These are phyloP conservation scores for Populus davidiana DNA, from an alignment of 345 rosid genomes.

Conservation along the genomic window DNA sequence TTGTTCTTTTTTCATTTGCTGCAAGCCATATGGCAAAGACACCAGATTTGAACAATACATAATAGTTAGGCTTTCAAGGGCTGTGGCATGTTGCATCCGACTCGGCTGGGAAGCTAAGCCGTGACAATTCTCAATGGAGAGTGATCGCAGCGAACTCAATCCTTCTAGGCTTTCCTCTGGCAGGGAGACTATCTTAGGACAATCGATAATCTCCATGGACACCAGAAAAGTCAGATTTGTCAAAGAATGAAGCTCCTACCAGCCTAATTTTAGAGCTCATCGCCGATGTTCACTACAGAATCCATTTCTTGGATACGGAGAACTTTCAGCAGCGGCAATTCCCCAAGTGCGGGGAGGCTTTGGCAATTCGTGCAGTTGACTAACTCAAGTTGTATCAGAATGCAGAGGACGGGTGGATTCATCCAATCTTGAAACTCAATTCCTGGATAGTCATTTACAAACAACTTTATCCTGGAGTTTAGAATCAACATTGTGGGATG, in stretches of 20 bases:
- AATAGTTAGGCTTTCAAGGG: slow-evolving; percentile 21
- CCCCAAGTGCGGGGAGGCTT: slow-evolving; percentile 19
- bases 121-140: slow-evolving; percentile 20
- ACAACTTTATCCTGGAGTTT: background rate
- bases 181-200: slow-evolving; percentile 8
- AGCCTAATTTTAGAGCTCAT: slow-evolving; percentile 5
- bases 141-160: slow-evolving; percentile 4
- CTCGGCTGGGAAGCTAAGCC: slow-evolving; percentile 12
- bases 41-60: slow-evolving; percentile 22
- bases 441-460: slow-evolving; percentile 13
- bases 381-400: slow-evolving; percentile 9
- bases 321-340: slow-evolving; percentile 20
- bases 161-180: slow-evolving; percentile 12
- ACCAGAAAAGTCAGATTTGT: slow-evolving; percentile 15
- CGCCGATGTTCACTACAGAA: slow-evolving; percentile 12
- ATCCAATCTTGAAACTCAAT: slow-evolving; percentile 19
- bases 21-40: slow-evolving; percentile 10
- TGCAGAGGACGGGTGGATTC: slow-evolving; percentile 1
- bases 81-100: slow-evolving; percentile 7
- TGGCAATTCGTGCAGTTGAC: slow-evolving; percentile 13
- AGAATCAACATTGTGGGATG: slow-evolving; percentile 3
- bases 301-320: slow-evolving; percentile 13
- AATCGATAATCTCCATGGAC: slow-evolving; percentile 18
- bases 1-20: no score
- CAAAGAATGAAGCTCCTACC: slow-evolving; percentile 17